phyloP scores from a whole-genome alignment of 2,329 filamentous ascomycete genomes.

The Penicillium sp. region DNA sequence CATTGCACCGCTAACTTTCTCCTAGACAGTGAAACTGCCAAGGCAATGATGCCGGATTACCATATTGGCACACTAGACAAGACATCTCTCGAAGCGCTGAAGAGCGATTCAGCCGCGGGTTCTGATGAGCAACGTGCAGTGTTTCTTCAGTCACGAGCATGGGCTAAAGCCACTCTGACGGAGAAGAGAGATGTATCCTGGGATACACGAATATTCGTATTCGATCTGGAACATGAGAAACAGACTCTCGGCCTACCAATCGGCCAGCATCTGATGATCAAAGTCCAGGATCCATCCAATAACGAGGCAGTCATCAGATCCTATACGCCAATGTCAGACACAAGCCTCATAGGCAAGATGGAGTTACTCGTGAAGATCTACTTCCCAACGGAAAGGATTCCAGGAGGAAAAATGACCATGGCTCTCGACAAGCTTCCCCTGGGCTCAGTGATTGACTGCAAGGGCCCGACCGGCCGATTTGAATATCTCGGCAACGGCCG shows the following conservation, averaged over 20 bases:
- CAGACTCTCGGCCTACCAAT: slow-evolving; percentile 75
- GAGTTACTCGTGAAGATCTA: slow-evolving; percentile 84
- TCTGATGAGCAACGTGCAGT: slow-evolving; percentile 49
- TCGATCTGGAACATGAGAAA: slow-evolving; percentile 67
- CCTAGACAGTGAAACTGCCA: slow-evolving; percentile 87
- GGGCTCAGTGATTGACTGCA: slow-evolving; percentile 76
- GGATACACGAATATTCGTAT: slow-evolving; percentile 79
- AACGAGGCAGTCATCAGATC: slow-evolving; percentile 73
- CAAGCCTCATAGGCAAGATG: slow-evolving; percentile 59
- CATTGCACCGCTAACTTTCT: slow-evolving; percentile 24
- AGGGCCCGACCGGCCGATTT: slow-evolving; percentile 84
- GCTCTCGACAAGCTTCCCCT: slow-evolving; percentile 71
- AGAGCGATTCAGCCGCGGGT: slow-evolving; percentile 45
- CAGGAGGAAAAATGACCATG: slow-evolving; percentile 78
- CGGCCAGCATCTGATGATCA: slow-evolving; percentile 84
- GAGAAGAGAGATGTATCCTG: slow-evolving; percentile 67
- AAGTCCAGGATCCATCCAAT: slow-evolving; percentile 68
- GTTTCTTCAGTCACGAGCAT: slow-evolving; percentile 70
- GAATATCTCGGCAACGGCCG: slow-evolving; percentile 68
- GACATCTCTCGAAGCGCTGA: slow-evolving; percentile 55
- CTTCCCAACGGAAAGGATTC: slow-evolving; percentile 54
- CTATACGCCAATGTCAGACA: slow-evolving; percentile 79
- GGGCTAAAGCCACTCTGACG: slow-evolving; percentile 71
- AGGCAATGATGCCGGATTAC: slow-evolving; percentile 81
- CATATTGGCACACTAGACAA: slow-evolving; percentile 77